phyloP scores from a whole-genome alignment of 2,329 filamentous ascomycete species.

The Fusarium newnesense region DNA sequence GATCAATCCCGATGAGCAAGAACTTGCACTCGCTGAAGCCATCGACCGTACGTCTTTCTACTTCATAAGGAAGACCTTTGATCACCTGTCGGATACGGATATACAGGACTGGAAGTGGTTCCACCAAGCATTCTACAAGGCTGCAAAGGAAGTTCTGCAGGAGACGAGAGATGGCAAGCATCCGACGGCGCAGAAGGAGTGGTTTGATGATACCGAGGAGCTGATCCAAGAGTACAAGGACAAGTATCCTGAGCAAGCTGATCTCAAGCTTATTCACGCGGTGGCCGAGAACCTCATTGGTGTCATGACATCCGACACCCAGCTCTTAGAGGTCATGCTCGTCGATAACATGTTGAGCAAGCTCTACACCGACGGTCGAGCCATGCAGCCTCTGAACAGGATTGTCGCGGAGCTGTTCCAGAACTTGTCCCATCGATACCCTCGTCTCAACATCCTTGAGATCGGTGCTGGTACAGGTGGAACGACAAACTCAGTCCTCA shows the following conservation, averaged over 20 bases:
- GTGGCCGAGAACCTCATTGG: neutral
- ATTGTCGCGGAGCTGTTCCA: neutral
- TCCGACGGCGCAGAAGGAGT: neutral
- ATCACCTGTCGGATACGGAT: neutral
- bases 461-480: neutral
- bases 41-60: neutral
- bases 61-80: neutral
- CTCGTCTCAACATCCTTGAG: neutral
- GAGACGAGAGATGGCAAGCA: neutral
- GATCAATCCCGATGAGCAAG: neutral
- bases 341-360: slow-evolving; percentile 1
- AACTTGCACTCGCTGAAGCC: neutral
- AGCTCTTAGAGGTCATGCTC: neutral
- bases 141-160: neutral
- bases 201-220: neutral
- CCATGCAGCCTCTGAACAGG: neutral
- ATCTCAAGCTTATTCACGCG: neutral
- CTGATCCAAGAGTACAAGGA: neutral
- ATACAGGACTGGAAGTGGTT: neutral
- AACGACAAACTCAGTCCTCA: neutral
- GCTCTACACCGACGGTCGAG: neutral
- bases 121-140: neutral
- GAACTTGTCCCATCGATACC: neutral
- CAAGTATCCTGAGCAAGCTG: neutral
- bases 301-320: neutral